Evolutionary conservation across 768 basidiomycete genomes (phyloP).

Genomic region (Termitomyces sp.): DNA sequence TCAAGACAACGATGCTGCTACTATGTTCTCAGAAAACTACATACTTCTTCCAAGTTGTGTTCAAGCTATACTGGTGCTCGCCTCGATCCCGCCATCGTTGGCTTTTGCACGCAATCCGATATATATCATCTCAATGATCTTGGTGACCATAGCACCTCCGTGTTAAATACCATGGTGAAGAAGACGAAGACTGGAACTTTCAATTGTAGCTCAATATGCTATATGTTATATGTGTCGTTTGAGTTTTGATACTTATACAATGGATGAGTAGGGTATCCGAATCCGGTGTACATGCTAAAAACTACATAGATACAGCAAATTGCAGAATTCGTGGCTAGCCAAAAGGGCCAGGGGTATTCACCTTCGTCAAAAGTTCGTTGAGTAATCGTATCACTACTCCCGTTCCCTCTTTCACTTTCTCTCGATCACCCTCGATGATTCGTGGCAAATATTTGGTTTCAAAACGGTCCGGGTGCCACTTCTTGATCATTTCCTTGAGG

Average conservation of each 20-base stretch:
- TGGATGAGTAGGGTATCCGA: slow-evolving; percentile 22
- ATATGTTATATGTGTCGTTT: slow-evolving; percentile 17
- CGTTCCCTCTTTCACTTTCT: slow-evolving; percentile 68
- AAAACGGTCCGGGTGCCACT: slow-evolving; percentile 85
- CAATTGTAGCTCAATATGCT: background rate
- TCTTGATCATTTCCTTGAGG: slow-evolving; percentile 68
- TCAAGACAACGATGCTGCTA: background rate
- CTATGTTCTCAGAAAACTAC: background rate
- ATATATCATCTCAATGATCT: background rate
- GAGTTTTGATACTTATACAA: slow-evolving; percentile 24
- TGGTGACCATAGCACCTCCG: background rate
- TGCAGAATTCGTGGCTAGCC: slow-evolving; percentile 9
- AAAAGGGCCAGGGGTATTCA: slow-evolving; percentile 30
- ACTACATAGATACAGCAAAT: slow-evolving; percentile 19
- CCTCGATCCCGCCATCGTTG: background rate
- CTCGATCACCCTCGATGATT: slow-evolving; percentile 61
- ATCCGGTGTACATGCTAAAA: slow-evolving; percentile 23
- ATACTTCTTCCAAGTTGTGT: background rate
- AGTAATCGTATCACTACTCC: slow-evolving; percentile 68
- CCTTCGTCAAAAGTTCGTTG: slow-evolving; percentile 63
- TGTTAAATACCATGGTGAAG: background rate
- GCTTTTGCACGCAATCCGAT: too few species aligned
- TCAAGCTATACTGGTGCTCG: background rate
- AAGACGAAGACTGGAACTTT: too few species aligned
- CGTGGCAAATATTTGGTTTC: slow-evolving; percentile 64